phyloP scores from a whole-genome alignment of 371 early-diverging fungal genomes.

The Rhizopus sp. region DNA sequence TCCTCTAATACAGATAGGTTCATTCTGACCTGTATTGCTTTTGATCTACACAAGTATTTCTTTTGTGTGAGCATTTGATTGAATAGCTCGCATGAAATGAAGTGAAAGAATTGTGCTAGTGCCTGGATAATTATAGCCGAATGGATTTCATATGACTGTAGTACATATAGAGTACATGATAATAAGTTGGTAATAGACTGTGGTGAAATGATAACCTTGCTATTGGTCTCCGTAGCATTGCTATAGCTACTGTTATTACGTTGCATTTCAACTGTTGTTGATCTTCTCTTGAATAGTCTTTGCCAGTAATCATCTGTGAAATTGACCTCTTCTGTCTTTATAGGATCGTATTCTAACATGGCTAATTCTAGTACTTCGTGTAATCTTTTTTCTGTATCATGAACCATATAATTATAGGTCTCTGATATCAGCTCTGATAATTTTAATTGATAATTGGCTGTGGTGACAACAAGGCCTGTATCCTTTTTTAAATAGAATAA shows the following conservation, averaged over 20 bases:
- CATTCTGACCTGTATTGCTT: slow-evolving; percentile 82
- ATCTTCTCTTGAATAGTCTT: slow-evolving; percentile 45
- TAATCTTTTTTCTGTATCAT: slow-evolving; percentile 59
- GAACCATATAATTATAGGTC: slow-evolving; percentile 61
- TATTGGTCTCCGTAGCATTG: neutral
- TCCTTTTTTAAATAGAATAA: slow-evolving; percentile 84
- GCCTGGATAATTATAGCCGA: slow-evolving; percentile 66
- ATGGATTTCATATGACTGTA: slow-evolving; percentile 66
- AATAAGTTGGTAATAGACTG: slow-evolving; percentile 64
- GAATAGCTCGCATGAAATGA: slow-evolving; percentile 74
- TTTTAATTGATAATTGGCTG: slow-evolving; percentile 62
- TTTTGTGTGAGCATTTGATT: slow-evolving; percentile 79
- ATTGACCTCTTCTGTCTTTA: slow-evolving; percentile 62
- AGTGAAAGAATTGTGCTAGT: slow-evolving; percentile 74
- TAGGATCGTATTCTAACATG: slow-evolving; percentile 70
- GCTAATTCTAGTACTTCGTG: slow-evolving; percentile 60
- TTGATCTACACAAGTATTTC: slow-evolving; percentile 73
- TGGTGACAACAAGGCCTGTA: slow-evolving; percentile 58
- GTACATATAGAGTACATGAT: slow-evolving; percentile 56
- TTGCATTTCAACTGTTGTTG: slow-evolving; percentile 12
- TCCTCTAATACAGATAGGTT: slow-evolving; percentile 80
- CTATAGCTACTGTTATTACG: slow-evolving; percentile 1
- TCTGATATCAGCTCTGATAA: slow-evolving; percentile 74
- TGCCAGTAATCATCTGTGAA: slow-evolving; percentile 62
- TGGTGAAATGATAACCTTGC: slow-evolving; percentile 33